A percentile compares a stretch with the other conserved stretches of the same genome.
These are phyloP conservation scores for Eucalyptus cloeziana DNA, from an alignment of 345 rosid species.

Conservation along the genomic window DNA sequence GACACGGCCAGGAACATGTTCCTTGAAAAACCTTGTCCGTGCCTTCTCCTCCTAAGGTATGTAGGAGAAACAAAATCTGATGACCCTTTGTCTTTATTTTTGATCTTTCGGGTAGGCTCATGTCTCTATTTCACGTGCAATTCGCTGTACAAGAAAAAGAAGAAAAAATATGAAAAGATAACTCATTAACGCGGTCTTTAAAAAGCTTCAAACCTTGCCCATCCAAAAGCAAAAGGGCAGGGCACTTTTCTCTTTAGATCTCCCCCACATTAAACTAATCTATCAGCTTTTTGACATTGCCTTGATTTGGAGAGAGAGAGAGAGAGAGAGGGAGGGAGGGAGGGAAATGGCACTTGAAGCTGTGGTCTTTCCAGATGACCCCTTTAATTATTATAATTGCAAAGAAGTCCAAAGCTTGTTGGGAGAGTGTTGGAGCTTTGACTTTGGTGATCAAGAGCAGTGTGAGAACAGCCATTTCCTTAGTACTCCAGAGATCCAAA, in stretches of 20 bases:
- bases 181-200: constrained; percentile 9
- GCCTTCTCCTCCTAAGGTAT: neutral
- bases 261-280: neutral
- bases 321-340: neutral
- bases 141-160: constrained; percentile 1
- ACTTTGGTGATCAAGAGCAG: neutral
- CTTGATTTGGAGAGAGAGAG: neutral
- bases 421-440: neutral
- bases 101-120: neutral
- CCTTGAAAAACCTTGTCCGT: neutral
- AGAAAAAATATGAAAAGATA: neutral
- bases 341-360: constrained; percentile 65
- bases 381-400: neutral
- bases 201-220: constrained; percentile 12
- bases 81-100: neutral
- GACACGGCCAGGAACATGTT: neutral
- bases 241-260: neutral
- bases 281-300: neutral
- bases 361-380: constrained; percentile 38
- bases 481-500: neutral
- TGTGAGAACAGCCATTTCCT: neutral
- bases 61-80: neutral
- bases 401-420: neutral
- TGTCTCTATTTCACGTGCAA: constrained; percentile 15
- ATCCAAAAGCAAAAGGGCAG: neutral